Evolutionary conservation across 108 stramenopile genomes (phyloP), one percentile per base, ranked within the genome.

Genomic region (Cyclotella cryptica): DNA sequence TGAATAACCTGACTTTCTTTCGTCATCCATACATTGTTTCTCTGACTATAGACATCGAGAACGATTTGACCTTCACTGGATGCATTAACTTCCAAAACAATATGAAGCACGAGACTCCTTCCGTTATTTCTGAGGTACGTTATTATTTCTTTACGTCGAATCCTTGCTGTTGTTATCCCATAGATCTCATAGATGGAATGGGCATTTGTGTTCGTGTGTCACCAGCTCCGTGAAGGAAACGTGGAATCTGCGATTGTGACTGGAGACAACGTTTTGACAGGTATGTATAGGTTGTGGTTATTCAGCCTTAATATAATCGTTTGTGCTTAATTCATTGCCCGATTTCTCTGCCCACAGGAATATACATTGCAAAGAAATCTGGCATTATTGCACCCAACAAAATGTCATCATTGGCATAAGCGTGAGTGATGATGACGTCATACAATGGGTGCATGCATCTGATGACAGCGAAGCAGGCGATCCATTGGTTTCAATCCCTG

Each of bases 261-360:
- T 9, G 90, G 90, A n/a, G 90, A 91, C 66, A 86, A 75, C 60
- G 71, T 80, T 45, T 69, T 88, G 30, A 88, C 86, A 15, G 71
- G 71, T 60, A 47, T 45, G 53, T 58, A 3, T 11, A 3, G 21
- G 13, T 30, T 35, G 51, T 39, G 40, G 35, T 6, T 35, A 5
- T 35, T 35, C 35, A 6, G 2, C 35, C 6, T 35, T 5, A 2
- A 35, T 35, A 6, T 35, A 35, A 35, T 17, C 47, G n/a, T n/a
- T n/a, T n/a, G n/a, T n/a, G n/a, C n/a, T n/a, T n/a, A n/a, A n/a
- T n/a, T n/a, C n/a, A 17, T 10, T 57, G 8, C 19, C 52, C 22
- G 49, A 1, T 19, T 17, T n/a, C 19, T 3, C 2, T 12, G 4
- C 19, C 42, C 2, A 40, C 66, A 68, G 90, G 88, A 6, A 79